Evolutionary conservation across 2,329 filamentous ascomycete species (phyloP), one percentile per base, ranked within the genome.

Genomic region (Xylaria sp.): DNA sequence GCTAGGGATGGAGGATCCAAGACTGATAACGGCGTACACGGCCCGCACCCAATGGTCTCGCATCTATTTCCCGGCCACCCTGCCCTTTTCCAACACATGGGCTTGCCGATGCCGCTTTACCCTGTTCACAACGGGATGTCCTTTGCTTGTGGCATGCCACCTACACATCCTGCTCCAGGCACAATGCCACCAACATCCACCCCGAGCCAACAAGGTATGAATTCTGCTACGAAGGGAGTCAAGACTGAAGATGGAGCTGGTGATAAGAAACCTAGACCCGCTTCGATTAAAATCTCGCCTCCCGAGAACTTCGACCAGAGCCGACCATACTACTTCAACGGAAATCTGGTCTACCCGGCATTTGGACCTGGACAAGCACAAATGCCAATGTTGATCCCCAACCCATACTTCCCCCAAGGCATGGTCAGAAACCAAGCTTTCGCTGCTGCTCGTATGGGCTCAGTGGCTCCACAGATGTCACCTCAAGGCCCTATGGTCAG

Each of bases 241-340:
- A 66, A 63, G 40, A 44, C 52, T 19, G 60, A 59, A 48, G 61
- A 60, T 47, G 58, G 57, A 24, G 61, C 63, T 44, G 59, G 60
- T 16, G 58, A 63, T 48, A 62, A 73, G 38, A 74, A 69, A 48
- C 45, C 64, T 17, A 69, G 65, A 42, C 62, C 68, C 16, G 62
- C 69, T 24, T 55, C 68, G 26, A 68, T 72, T 29, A 69, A 66
- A 39, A 63, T 76, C 38, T 72, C 76, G 1, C 70, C 74, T 9
- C 72, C 75, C 0, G 77, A 78, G 17, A 74, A 78, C 47, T 76
- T 78, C 50, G 79, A 83, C 47, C 72, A 69, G 21, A 72, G 63
- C 26, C 74, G 75, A 34, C 76, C 79, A 1, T 79, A 76, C 59
- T 69, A 72, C 52, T 70, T 69, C 62, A 77, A 80, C 46, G 75